Evolutionary conservation across 768 basidiomycete species (phyloP), one percentile per base, ranked within the genome.

Genomic region (Lactifluus piperatus): DNA sequence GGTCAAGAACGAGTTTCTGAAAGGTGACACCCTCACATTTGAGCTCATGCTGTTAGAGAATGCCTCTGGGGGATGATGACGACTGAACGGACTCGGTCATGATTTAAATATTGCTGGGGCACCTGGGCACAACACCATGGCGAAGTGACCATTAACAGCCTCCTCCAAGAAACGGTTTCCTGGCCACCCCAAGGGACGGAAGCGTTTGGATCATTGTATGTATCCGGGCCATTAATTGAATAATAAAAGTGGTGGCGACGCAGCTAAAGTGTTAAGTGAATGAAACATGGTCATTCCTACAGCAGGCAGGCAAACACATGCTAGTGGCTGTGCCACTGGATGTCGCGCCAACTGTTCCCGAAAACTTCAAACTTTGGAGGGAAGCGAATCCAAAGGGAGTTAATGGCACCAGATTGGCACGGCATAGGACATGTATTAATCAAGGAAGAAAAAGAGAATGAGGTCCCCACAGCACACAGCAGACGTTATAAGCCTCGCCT

Each of bases 391-490:
- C 24, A 59, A 59, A 22, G 24, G 26, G n/a, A 29, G 27, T 3
- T n/a, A 2, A 36, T 52, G 58, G 58, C 58, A 60, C 58, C 4
- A 18, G 16, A 3, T 16, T 9, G 7, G 16, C 48, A 60, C 54
- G 50, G 58, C 58, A 11, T 11, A 16, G 8, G 24, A 13, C 34
- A 6, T 44, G 41, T 43, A 41, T 9, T 18, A 30, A 32, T 27
- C 49, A 34, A 9, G 26, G 7, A 43, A 29, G 13, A 18, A 18
- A 18, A 29, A 32, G 7, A 29, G 10, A 44, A 24, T 10, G 43
- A 44, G 9, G 11, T 24, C 9, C 11, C 39, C 51, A 39, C 29
- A 22, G 53, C 34, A 45, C 11, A 48, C 18, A 29, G n/a, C n/a
- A n/a, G n/a, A n/a, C n/a, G n/a, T n/a, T n/a, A n/a, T n/a, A n/a